A percentile compares a stretch with the other conserved stretches of the same genome.
These are phyloP conservation scores for Colletotrichum sp. DNA, from an alignment of 2,329 filamentous ascomycete genomes.

Conservation along the genomic window DNA sequence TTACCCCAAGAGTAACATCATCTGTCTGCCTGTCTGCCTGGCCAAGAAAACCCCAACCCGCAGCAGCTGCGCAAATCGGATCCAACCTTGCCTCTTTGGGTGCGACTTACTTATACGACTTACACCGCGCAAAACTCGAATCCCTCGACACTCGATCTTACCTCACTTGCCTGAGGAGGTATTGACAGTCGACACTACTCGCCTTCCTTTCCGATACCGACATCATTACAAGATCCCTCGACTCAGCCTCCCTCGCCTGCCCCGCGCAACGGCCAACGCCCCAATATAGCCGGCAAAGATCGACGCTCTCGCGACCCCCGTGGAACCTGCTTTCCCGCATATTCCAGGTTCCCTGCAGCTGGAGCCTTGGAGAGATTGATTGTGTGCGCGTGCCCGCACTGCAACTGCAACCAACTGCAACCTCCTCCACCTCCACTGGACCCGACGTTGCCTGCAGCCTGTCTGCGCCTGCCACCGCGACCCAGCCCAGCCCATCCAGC, in stretches of 20 bases:
- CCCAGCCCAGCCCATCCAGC: background rate
- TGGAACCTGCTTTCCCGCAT: background rate
- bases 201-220: background rate
- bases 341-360: background rate
- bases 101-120: constrained; percentile 1
- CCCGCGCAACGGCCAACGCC: background rate
- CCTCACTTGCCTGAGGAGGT: background rate
- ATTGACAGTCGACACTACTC: background rate
- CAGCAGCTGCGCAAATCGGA: background rate
- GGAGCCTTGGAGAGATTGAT: background rate
- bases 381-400: background rate
- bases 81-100: background rate
- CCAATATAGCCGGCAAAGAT: background rate
- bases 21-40: background rate
- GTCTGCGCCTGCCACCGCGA: background rate
- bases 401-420: background rate
- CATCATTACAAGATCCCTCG: background rate
- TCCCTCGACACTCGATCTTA: background rate
- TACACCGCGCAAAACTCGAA: background rate
- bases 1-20: background rate
- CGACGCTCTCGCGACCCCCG: background rate
- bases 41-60: background rate
- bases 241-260: constrained; percentile 5
- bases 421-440: background rate
- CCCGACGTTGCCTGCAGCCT: background rate